A percentile compares a stretch with the other conserved stretches of the same genome.
Evolutionary conservation across 1,284 basidiomycete species (phyloP).

Genomic region (Leccinum subrobustum): DNA sequence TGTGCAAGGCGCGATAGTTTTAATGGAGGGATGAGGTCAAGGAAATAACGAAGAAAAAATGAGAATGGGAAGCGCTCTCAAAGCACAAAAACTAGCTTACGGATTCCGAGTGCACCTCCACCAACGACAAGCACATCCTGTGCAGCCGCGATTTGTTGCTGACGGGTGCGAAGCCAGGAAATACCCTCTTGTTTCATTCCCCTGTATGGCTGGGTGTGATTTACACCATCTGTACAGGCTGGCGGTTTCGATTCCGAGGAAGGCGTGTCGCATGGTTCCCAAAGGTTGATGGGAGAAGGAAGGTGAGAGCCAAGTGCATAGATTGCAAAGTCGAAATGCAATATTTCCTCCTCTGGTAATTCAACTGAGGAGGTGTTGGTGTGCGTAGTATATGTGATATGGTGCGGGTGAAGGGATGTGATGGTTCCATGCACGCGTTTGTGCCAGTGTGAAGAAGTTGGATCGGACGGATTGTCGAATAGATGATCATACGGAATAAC

Average conservation of each 20-base stretch:
- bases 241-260: neutral
- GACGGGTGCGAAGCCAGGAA: conserved; percentile 48
- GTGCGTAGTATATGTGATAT: conserved; percentile 44
- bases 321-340: conserved; percentile 53
- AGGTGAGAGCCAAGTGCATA: conserved; percentile 60
- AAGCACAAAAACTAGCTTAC: conserved; percentile 37
- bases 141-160: conserved; percentile 42
- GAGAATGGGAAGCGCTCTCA: neutral
- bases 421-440: conserved; percentile 49
- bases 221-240: neutral
- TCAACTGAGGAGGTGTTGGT: conserved; percentile 30
- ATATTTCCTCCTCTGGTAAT: conserved; percentile 34
- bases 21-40: neutral
- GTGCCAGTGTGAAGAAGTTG: conserved; percentile 21
- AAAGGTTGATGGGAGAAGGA: conserved; percentile 56
- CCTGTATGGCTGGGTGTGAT: conserved; percentile 24
- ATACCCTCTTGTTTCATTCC: conserved; percentile 50
- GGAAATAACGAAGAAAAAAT: neutral
- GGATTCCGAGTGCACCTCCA: conserved; percentile 62
- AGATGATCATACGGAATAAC: conserved; percentile 65
- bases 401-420: conserved; percentile 41
- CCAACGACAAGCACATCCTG: conserved; percentile 54
- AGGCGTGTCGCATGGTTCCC: conserved; percentile 32
- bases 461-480: conserved; percentile 29
- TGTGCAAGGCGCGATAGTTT: neutral